Conservation (phyloP, 2,329 filamentous ascomycete genomes). For the Macrophomina tecta region DNA sequence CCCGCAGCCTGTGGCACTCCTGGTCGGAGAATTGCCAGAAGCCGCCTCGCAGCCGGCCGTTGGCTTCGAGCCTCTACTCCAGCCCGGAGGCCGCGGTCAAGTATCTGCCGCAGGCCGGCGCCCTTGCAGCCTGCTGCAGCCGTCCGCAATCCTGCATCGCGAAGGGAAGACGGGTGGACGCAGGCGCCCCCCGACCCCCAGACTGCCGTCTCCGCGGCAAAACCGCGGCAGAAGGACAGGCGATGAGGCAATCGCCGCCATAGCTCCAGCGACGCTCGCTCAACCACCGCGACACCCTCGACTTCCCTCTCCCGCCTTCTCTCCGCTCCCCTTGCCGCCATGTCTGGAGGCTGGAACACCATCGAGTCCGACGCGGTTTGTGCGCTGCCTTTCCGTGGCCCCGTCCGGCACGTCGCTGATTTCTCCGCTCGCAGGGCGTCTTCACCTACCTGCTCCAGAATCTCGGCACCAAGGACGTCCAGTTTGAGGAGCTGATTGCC, state of each 20-base stretch:
- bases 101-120: no score
- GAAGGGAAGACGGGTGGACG: background rate
- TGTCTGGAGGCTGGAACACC: slow-evolving; percentile 85
- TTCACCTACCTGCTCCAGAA: slow-evolving; percentile 96
- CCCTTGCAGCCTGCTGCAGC: no score
- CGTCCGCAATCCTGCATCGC: background rate
- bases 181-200: background rate
- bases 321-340: slow-evolving; percentile 29
- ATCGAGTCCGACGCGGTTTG: slow-evolving; percentile 95
- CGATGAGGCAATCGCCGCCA: slow-evolving; percentile 24
- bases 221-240: background rate
- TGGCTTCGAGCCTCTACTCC: no score
- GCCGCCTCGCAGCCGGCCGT: no score
- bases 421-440: slow-evolving; percentile 69
- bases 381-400: slow-evolving; percentile 33
- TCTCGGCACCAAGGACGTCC: slow-evolving; percentile 89
- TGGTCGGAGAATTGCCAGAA: no score
- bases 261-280: slow-evolving; percentile 14
- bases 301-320: background rate
- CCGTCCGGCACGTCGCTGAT: background rate
- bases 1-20: no score
- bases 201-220: slow-evolving; percentile 6
- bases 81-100: no score
- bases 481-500: slow-evolving; percentile 94
- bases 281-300: background rate